Conservation (phyloP, 345 rosid genomes). For the Boechera divaricarpa region DNA sequence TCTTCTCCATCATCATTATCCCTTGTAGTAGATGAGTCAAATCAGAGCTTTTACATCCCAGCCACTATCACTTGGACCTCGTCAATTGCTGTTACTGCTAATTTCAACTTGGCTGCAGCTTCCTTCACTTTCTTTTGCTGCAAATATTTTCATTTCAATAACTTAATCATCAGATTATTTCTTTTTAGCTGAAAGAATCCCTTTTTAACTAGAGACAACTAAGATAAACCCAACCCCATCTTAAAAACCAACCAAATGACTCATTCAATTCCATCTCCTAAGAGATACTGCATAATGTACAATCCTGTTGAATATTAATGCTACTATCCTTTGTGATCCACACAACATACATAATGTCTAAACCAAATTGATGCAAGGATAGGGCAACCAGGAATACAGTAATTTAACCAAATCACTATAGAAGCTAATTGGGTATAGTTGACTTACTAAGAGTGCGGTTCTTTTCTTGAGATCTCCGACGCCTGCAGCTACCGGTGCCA, state of each 20-base stretch:
- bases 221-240: not conserved
- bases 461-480: slow-evolving; percentile 32
- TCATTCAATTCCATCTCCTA: not conserved
- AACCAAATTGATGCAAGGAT: slow-evolving; percentile 26
- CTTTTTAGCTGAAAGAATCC: not conserved
- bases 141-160: slow-evolving; percentile 23
- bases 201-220: not conserved
- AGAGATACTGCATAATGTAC: not conserved
- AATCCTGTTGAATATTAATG: not conserved
- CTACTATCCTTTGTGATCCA: slow-evolving; percentile 1
- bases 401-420: slow-evolving; percentile 10
- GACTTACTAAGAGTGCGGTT: slow-evolving; percentile 39
- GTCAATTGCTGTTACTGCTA: slow-evolving; percentile 32
- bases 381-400: slow-evolving; percentile 2
- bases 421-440: slow-evolving; percentile 6
- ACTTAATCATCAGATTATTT: not conserved
- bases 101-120: slow-evolving; percentile 39
- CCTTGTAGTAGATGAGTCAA: slow-evolving; percentile 4
- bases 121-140: slow-evolving; percentile 45
- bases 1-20: not conserved
- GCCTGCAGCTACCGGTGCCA: slow-evolving; percentile 24
- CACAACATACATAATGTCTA: not conserved
- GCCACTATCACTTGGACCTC: slow-evolving; percentile 30
- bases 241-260: slow-evolving; percentile 1
- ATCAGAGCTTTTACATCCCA: slow-evolving; percentile 35